Conservation (phyloP, 768 basidiomycete species). For the Amanita molliuscula region DNA sequence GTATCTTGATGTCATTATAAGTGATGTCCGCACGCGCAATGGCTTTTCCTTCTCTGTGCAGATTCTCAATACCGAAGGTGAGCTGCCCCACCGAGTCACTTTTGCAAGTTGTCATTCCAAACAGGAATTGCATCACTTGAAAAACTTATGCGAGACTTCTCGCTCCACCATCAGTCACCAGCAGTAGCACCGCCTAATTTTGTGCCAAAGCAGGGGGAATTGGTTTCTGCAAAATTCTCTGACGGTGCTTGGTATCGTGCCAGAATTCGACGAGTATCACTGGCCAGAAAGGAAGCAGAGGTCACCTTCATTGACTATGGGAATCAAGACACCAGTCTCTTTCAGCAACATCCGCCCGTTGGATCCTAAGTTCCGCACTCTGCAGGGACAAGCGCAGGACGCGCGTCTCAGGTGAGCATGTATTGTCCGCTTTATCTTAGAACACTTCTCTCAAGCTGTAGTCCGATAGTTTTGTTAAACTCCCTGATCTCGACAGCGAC, state of each 20-base stretch:
- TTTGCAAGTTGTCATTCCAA: background rate
- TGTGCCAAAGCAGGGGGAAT: conserved; percentile 73
- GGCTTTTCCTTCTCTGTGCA: conserved; percentile 90
- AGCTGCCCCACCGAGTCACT: conserved; percentile 8
- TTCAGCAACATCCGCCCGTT: conserved; percentile 84
- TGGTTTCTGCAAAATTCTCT: conserved; percentile 92
- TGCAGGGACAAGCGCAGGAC: conserved; percentile 91
- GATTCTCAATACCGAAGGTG: conserved; percentile 84
- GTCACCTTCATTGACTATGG: conserved; percentile 94
- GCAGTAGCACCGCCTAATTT: conserved; percentile 54
- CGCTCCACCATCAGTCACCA: conserved; percentile 68
- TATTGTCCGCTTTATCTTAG: background rate
- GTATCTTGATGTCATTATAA: conserved; percentile 89
- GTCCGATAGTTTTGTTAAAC: conserved; percentile 67
- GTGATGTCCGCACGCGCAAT: conserved; percentile 66
- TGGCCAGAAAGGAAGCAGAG: conserved; percentile 88
- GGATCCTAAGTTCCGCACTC: conserved; percentile 79
- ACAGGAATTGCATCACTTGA: conserved; percentile 87
- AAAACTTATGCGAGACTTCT: conserved; percentile 91
- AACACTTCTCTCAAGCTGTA: conserved; percentile 1
- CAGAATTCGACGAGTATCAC: conserved; percentile 76
- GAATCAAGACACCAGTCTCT: conserved; percentile 80
- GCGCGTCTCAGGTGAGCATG: conserved; percentile 69
- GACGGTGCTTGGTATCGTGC: conserved; percentile 96
- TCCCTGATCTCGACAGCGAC: conserved; percentile 73